These are phyloP conservation scores for Coelastrella sp. DNA, from an alignment of 139 green algal genomes.

Conservation along the genomic window DNA sequence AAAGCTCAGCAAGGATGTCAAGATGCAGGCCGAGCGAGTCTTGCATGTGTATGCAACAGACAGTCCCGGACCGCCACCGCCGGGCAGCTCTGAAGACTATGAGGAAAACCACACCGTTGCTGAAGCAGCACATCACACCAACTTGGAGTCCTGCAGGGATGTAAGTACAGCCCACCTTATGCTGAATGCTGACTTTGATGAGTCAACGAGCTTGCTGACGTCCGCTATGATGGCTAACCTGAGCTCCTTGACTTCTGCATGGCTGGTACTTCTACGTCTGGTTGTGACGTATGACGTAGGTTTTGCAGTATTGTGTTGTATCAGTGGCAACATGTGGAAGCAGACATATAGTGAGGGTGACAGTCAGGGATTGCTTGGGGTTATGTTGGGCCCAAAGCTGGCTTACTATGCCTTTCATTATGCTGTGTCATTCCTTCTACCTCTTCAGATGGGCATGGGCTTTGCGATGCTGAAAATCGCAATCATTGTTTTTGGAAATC, in stretches of 20 bases:
- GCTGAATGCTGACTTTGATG: not conserved
- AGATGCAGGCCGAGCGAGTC: too few species aligned
- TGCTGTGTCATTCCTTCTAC: constrained; percentile 1
- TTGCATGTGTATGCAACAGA: not conserved
- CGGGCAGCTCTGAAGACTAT: too few species aligned
- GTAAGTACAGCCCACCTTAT: too few species aligned
- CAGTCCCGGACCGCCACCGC: not conserved
- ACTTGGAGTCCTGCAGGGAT: too few species aligned
- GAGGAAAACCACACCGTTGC: too few species aligned
- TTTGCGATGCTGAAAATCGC: not conserved
- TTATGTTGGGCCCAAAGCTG: not conserved
- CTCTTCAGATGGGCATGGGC: constrained; percentile 19
- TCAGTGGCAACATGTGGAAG: constrained; percentile 19
- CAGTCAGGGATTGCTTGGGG: not conserved
- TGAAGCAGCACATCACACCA: too few species aligned
- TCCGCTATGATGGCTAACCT: not conserved
- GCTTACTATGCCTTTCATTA: constrained; percentile 7
- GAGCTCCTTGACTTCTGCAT: not conserved
- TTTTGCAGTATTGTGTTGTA: not conserved
- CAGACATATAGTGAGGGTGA: too few species aligned
- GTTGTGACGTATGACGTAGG: not conserved
- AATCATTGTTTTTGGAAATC: not conserved
- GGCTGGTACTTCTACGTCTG: not conserved
- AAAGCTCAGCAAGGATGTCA: not conserved
- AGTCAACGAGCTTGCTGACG: not conserved